Evolutionary conservation across 257 asterid genomes (phyloP), one percentile per base, ranked within the genome.

Genomic region (Nemophila menziesii): DNA sequence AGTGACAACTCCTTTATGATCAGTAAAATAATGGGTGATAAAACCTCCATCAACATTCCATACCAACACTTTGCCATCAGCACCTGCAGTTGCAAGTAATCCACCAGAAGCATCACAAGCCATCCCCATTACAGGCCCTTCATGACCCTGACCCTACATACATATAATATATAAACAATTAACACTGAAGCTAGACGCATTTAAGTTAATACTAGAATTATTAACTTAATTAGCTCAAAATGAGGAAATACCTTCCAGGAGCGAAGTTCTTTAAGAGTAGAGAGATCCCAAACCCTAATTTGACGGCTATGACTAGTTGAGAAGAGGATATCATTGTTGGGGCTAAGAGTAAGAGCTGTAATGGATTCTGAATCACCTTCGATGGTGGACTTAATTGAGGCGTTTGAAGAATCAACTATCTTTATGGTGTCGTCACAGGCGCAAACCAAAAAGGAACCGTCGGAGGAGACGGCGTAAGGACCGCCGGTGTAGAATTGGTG

Each of bases 231-330:
- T 48, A 21, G 2, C 42, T 38, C 1, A n/a, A n/a, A n/a, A n/a
- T n/a, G n/a, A n/a, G n/a, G n/a, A n/a, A n/a, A n/a, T 34, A 85
- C 98, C 99, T 90, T 90, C 99, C 99, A 90, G 16, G 98, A 85
- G 56, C 96, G 94, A 18, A 81, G 56, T 66, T 93, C 81, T 65
- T 81, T 67, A 56, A 81, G 78, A 23, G 94, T 56, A 34, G 86
- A 61, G 20, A 90, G 66, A 23, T 85, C 96, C 96, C 96, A 90
- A 22, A 81, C 87, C 51, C 92, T 78, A 71, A 90, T 90, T 65
- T 85, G 96, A 7, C 94, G 87, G 54, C 85, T 78, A 67, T 84
- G 96, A 57, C 94, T 74, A 39, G 93, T 65, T 11, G 94, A 78
- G 70, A 80, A 90, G 42, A 90, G 78, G 47, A 90, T 56, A 10